Evolutionary conservation across 768 basidiomycete genomes (phyloP), one percentile per base, ranked within the genome.

Genomic region (Gautieria morchelliformis): DNA sequence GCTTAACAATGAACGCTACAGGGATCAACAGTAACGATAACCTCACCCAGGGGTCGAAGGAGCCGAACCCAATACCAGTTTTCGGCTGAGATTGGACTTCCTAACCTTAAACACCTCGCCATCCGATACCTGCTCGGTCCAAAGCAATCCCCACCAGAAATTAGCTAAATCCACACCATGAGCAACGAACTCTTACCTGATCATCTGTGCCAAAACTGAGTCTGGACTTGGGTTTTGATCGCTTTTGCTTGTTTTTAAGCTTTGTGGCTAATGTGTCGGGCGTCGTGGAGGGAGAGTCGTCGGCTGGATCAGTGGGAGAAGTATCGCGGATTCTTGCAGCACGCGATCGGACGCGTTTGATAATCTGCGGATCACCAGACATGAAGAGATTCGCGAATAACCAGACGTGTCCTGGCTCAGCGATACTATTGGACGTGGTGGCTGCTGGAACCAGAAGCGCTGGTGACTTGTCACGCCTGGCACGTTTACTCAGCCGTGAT

Each of bases 171-270:
- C 17, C 5, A 17, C 27, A 24, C 22, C 24, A 20, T 12, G 15
- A 49, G n/a, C n/a, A 58, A 67, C 59, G 65, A 47, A 61, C 59
- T 41, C 58, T 51, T 52, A 87, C 85, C 76, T 86, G 87, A 56
- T 79, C 79, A 11, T 75, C 78, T 9, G 71, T 86, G 6, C 89
- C 89, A 69, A 93, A 93, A 66, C 89, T 92, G 56, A 93, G 74
- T 55, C 76, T 77, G 4, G 86, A 78, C 66, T 84, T 84, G 40
- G 80, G 75, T 64, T 81, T 83, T 17, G 79, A 68, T 59, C 82
- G 84, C 70, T 83, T 89, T 39, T 72, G 72, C 65, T 85, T 87
- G 62, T 78, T 84, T 75, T 85, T 92, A 58, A 89, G 64, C 67
- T 85, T 89, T 2, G 80, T 69, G 1, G 79, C 83, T 40, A 87